phyloP scores from a whole-genome alignment of 495 filamentous ascomycete genomes.

The Penicillium paradoxum region DNA sequence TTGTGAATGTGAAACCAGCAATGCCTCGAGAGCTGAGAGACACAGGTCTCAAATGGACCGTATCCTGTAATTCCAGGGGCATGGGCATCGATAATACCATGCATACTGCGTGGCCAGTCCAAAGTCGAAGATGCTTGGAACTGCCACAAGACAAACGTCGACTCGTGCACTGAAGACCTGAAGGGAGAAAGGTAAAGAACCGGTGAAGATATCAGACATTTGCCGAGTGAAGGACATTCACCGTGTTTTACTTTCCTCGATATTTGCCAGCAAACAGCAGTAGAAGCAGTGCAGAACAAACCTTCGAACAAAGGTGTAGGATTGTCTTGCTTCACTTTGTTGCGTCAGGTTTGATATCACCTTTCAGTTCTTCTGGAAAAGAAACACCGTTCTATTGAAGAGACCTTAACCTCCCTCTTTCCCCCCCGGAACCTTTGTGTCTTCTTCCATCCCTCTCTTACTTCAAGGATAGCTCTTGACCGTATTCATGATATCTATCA shows the following conservation, averaged over 20 bases:
- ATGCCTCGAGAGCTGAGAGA: constrained; percentile 33
- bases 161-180: constrained; percentile 22
- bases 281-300: constrained; percentile 6
- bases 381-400: constrained; percentile 12
- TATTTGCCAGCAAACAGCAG: constrained; percentile 10
- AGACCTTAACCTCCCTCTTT: constrained; percentile 1
- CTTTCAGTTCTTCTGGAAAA: constrained; percentile 21
- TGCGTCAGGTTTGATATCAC: constrained; percentile 6
- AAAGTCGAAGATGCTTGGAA: constrained; percentile 20
- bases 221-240: constrained; percentile 6
- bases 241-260: constrained; percentile 8
- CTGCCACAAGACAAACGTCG: constrained; percentile 16
- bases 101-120: constrained; percentile 21
- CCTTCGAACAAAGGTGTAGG: constrained; percentile 7
- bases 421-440: not conserved
- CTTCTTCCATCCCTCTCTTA: constrained; percentile 1
- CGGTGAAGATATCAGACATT: constrained; percentile 8
- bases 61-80: constrained; percentile 9
- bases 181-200: not conserved
- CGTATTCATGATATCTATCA: constrained; percentile 29
- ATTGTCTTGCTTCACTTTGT: constrained; percentile 20
- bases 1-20: constrained; percentile 30
- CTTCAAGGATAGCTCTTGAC: constrained; percentile 17
- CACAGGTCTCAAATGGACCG: constrained; percentile 13
- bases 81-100: constrained; percentile 10